Evolutionary conservation across 352 stramenopile genomes (phyloP), one percentile per base, ranked within the genome.

Genomic region (Globisporangium mamillatum): DNA sequence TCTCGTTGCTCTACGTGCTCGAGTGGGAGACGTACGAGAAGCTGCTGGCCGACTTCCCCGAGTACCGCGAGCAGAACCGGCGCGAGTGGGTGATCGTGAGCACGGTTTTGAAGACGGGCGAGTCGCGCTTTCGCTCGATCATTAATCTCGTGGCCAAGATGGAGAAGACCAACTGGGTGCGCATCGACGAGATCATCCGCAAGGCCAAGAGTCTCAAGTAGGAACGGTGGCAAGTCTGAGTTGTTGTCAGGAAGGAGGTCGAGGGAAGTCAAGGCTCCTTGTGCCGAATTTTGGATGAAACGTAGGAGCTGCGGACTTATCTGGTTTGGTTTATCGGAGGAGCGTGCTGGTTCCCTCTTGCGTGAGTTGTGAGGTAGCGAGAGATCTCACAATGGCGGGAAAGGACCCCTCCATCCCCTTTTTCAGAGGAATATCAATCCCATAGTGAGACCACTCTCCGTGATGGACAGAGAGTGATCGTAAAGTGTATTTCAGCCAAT

Each of bases 1-100:
- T 81, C n/a, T 88, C 78, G 53, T 65, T 91, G 66, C 76, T 93
- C n/a, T 92, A 91, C 65, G 84, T 93, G 58, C 75, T 93, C 36
- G 84, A 92, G 68, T 89, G 81, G 79, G 73, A 83, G 68, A 80
- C 80, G 73, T 94, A 92, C 73, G 84, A 94, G 64, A 72, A 69
- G 54, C 56, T 92, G 16, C 66, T 94, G 67, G 63, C 71, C n/a
- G 82, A 90, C 60, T 94, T 85, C 55, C 84, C 86, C 0, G 82
- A 93, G 71, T 92, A 94, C 62, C 81, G 80, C 14, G 73, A 86
- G 55, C 72, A 88, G 60, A 94, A 92, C 68, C 80, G 84, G 1
- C 81, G 83, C 22, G 86, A 90, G 60, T 94, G 86, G 86, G 80
- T 91, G 53, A 69, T 91, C 50, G 78, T 89, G 66, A 90, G 81